A percentile compares a stretch with the other conserved stretches of the same genome.
These are phyloP conservation scores for Citrus sp. DNA, from an alignment of 345 rosid species.

Conservation along the genomic window DNA sequence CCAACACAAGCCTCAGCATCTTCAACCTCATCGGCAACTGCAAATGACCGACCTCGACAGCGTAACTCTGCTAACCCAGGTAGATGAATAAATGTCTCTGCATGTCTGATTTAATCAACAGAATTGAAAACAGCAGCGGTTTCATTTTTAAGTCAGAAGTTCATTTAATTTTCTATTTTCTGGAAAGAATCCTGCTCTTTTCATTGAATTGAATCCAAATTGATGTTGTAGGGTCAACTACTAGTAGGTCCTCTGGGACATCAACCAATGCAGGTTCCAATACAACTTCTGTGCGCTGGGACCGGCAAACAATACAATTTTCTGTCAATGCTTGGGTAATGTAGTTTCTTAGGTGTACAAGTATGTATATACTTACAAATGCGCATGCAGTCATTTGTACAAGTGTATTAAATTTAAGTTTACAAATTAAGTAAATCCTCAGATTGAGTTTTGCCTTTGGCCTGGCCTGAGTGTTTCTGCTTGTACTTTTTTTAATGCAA, in stretches of 20 bases:
- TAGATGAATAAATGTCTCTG: conserved; percentile 6
- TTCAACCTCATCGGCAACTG: conserved; percentile 42
- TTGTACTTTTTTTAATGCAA: no score
- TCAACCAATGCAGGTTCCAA: conserved; percentile 52
- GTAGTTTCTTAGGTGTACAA: background rate
- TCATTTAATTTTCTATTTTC: background rate
- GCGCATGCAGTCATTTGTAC: background rate
- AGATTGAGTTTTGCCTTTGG: background rate
- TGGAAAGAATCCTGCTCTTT: background rate
- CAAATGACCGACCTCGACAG: conserved; percentile 48
- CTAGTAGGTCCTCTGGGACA: conserved; percentile 62
- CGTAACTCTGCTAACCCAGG: conserved; percentile 73
- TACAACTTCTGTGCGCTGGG: conserved; percentile 77
- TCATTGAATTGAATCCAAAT: conserved; percentile 8
- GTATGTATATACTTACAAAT: background rate
- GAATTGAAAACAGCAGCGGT: background rate
- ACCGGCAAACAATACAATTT: conserved; percentile 84
- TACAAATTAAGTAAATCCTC: background rate
- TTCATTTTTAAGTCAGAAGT: background rate
- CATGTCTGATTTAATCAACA: background rate
- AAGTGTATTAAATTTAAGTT: background rate
- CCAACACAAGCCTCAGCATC: conserved; percentile 56
- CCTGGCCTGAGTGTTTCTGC: background rate
- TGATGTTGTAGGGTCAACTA: conserved; percentile 53
- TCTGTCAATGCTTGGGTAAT: conserved; percentile 98